phyloP scores from a whole-genome alignment of 2,329 filamentous ascomycete genomes.

The Ophiostoma ulmi region DNA sequence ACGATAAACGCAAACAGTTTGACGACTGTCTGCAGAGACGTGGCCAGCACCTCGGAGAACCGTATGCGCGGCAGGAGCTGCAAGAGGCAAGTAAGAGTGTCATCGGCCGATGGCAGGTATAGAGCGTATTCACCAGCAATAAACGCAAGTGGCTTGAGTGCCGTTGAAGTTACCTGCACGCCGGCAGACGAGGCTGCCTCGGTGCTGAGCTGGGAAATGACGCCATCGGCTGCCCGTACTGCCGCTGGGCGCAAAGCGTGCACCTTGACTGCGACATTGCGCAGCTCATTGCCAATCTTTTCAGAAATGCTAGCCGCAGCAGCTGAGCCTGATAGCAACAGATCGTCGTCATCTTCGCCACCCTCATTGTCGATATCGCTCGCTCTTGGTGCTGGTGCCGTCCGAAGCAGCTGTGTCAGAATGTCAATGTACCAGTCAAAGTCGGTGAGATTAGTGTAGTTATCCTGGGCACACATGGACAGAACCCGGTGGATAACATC shows the following conservation, averaged over 20 bases:
- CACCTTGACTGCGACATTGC: constrained; percentile 88
- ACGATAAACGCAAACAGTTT: constrained; percentile 77
- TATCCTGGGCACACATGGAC: constrained; percentile 83
- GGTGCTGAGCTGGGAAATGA: constrained; percentile 55
- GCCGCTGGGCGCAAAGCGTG: constrained; percentile 73
- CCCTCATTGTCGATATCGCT: constrained; percentile 39
- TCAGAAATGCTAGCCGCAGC: constrained; percentile 53
- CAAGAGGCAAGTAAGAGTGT: constrained; percentile 67
- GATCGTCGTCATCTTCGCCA: constrained; percentile 36
- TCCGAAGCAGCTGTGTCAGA: constrained; percentile 74
- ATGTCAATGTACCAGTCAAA: constrained; percentile 98
- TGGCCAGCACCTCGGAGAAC: constrained; percentile 63
- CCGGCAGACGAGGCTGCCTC: constrained; percentile 45
- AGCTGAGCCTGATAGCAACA: constrained; percentile 18
- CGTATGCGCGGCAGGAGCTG: constrained; percentile 56
- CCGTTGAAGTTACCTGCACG: constrained; percentile 56
- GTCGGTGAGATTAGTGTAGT: constrained; percentile 78
- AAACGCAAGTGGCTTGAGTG: constrained; percentile 75
- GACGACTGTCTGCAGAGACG: constrained; percentile 75
- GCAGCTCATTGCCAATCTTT: constrained; percentile 75
- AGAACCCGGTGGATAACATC: constrained; percentile 80
- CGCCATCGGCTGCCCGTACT: constrained; percentile 75
- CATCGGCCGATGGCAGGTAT: constrained; percentile 64
- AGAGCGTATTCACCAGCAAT: constrained; percentile 81
- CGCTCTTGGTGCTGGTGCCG: constrained; percentile 51